These are phyloP conservation scores for Pythium rhizo-oryzae DNA, from an alignment of 352 stramenopile species.

Conservation along the genomic window DNA sequence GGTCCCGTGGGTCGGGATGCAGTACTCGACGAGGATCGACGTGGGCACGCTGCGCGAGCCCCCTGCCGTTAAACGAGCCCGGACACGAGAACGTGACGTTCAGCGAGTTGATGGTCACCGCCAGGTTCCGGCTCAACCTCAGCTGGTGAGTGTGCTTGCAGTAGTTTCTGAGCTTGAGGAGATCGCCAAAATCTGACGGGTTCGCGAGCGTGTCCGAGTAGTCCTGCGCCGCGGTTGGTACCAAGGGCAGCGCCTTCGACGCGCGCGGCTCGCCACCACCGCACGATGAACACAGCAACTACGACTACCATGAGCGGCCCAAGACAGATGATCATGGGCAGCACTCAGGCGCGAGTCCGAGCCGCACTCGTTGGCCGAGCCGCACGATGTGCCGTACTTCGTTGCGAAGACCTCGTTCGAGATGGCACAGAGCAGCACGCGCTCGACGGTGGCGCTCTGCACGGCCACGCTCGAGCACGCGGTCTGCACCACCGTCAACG, in stretches of 20 bases:
- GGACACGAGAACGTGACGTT: conserved; percentile 40
- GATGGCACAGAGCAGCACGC: conserved; percentile 58
- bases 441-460: conserved; percentile 41
- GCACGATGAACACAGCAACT: conserved; percentile 51
- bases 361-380: neutral
- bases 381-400: conserved; percentile 40
- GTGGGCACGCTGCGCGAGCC: conserved; percentile 36
- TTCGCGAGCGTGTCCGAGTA: conserved; percentile 30
- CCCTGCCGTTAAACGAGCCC: conserved; percentile 54
- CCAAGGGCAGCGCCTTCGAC: neutral
- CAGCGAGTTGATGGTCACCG: conserved; percentile 48
- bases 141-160: conserved; percentile 13
- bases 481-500: conserved; percentile 40
- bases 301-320: conserved; percentile 40
- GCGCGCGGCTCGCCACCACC: conserved; percentile 31
- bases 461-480: conserved; percentile 47
- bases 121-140: conserved; percentile 19
- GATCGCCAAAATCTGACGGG: conserved; percentile 58
- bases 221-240: neutral
- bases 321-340: conserved; percentile 56
- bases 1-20: conserved; percentile 66
- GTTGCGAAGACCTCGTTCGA: conserved; percentile 57
- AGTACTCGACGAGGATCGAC: conserved; percentile 72
- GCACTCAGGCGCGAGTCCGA: conserved; percentile 32
- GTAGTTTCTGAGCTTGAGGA: conserved; percentile 22